These are phyloP conservation scores for Amborella trichopoda DNA, from an alignment of 164 flowering plant genomes.

Conservation along the genomic window DNA sequence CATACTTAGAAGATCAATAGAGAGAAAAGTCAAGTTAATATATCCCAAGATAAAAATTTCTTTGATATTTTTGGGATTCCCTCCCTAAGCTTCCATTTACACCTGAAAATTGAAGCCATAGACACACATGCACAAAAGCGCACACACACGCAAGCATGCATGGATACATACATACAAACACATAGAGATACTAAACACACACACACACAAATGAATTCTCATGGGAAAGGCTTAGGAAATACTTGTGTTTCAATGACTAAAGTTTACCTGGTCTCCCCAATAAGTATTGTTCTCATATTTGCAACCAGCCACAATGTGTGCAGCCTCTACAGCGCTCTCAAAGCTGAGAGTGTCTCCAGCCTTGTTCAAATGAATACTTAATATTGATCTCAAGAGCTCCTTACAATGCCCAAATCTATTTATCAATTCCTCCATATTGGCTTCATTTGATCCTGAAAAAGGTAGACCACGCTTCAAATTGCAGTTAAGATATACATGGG, in stretches of 20 bases:
- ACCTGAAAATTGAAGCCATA: not conserved
- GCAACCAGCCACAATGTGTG: slow-evolving; percentile 24
- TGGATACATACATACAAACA: no score
- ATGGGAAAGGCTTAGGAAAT: slow-evolving; percentile 14
- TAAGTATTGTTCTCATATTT: slow-evolving; percentile 29
- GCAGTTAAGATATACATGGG: not conserved
- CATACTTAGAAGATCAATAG: not conserved
- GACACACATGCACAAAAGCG: not conserved
- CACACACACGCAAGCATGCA: not conserved
- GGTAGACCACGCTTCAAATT: no score
- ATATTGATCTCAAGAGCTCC: slow-evolving; percentile 19
- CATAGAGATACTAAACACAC: no score
- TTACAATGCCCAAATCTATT: slow-evolving; percentile 23
- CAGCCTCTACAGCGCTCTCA: slow-evolving; percentile 20
- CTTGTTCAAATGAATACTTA: not conserved
- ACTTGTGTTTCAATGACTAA: no score
- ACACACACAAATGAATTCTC: not conserved
- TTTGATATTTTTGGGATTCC: no score
- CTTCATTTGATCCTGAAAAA: slow-evolving; percentile 14
- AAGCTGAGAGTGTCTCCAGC: slow-evolving; percentile 1
- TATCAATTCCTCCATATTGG: slow-evolving; percentile 1
- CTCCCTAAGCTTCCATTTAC: no score
- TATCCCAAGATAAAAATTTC: no score
- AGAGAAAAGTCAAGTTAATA: no score
- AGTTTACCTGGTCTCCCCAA: slow-evolving; percentile 57